Evolutionary conservation across 2,329 filamentous ascomycete genomes (phyloP).

Genomic region (Thelonectria blattea): DNA sequence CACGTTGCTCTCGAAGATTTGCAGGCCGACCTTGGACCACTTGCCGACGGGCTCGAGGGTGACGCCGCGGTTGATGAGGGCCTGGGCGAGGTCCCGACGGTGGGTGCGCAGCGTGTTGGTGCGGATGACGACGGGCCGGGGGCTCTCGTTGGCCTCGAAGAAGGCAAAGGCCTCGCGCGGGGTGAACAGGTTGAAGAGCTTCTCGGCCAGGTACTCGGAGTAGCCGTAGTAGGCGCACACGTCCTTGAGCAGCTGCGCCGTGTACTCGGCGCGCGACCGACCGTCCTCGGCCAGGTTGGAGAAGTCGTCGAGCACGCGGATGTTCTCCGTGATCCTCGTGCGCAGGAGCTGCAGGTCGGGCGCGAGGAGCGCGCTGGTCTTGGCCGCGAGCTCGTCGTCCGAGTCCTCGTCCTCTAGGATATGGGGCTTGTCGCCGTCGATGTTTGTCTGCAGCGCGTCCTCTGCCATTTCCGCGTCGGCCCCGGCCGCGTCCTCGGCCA

Average conservation of each 20-base stretch:
- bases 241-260: constrained; percentile 83
- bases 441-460: constrained; percentile 89
- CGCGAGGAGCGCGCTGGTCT: constrained; percentile 71
- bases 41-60: constrained; percentile 96
- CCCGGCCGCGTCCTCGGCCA: constrained; percentile 79
- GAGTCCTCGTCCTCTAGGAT: constrained; percentile 69
- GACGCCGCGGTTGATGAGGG: constrained; percentile 94
- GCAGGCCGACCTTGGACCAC: constrained; percentile 97
- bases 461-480: constrained; percentile 87
- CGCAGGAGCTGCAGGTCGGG: constrained; percentile 90
- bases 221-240: constrained; percentile 98
- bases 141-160: constrained; percentile 97
- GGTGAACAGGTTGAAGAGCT: constrained; percentile 90
- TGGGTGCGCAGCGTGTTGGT: constrained; percentile 90
- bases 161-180: constrained; percentile 95
- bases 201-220: constrained; percentile 91
- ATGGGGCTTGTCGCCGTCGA: constrained; percentile 75
- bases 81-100: constrained; percentile 82
- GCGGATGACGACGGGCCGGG: constrained; percentile 91
- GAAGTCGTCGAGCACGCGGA: constrained; percentile 90
- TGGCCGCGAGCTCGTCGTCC: constrained; percentile 64
- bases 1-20: constrained; percentile 88
- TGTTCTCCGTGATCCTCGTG: constrained; percentile 88
- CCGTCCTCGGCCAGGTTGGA: constrained; percentile 79
- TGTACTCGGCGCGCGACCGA: constrained; percentile 87